Percentiles rank a stretch among this genome's conserved stretches.
phyloP scores from a whole-genome alignment of 805 yeast species.

The Tetrapisispora phaffii region DNA sequence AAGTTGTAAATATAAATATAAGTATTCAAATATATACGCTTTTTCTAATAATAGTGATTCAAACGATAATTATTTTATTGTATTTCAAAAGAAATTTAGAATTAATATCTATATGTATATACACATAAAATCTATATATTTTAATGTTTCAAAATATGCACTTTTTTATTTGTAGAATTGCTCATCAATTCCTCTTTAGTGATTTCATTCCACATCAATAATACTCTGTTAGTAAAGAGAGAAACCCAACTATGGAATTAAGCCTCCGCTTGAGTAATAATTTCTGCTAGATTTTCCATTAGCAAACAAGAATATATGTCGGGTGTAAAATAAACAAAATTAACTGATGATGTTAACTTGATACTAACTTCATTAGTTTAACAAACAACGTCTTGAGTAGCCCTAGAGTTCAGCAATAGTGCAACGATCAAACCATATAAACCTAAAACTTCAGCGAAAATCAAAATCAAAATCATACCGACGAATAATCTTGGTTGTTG shows the following conservation, averaged over 20 bases:
- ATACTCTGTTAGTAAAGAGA: no score
- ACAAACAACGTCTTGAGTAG: constrained; percentile 83
- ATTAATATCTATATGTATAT: not conserved
- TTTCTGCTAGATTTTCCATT: no score
- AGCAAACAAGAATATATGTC: no score
- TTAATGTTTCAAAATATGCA: constrained; percentile 2
- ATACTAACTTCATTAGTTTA: no score
- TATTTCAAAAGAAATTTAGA: not conserved
- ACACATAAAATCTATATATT: not conserved
- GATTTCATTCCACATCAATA: no score
- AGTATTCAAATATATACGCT: no score
- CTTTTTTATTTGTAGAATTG: not conserved
- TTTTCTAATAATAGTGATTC: not conserved
- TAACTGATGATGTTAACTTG: not conserved
- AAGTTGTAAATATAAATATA: not conserved
- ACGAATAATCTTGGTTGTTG: constrained; percentile 98
- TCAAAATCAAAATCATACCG: constrained; percentile 95
- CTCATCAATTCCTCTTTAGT: not conserved
- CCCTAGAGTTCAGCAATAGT: constrained; percentile 93
- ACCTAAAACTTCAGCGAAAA: constrained; percentile 98
- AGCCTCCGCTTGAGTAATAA: not conserved
- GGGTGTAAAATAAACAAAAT: no score
- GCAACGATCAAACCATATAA: constrained; percentile 98
- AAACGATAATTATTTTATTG: not conserved
- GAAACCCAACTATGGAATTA: not conserved